Evolutionary conservation across 73 alveolate genomes (phyloP).

Genomic region (Stentor coeruleus): DNA sequence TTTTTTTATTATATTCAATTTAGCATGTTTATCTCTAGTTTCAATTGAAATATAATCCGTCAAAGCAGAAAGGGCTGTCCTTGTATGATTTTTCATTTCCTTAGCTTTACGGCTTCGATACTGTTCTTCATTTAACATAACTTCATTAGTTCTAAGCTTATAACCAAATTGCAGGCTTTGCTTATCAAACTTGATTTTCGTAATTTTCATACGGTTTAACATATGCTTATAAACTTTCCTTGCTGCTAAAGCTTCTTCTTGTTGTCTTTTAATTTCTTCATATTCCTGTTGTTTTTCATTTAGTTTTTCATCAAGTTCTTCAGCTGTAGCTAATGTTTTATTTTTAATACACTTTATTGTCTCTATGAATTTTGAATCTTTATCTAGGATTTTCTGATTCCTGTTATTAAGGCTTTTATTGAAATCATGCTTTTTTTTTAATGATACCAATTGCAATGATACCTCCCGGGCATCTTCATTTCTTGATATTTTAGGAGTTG

Average conservation of each 20-base stretch:
- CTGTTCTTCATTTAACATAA: neutral
- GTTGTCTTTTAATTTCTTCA: neutral
- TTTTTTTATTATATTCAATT: neutral
- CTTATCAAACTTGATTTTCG: neutral
- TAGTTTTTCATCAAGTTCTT: neutral
- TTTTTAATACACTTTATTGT: neutral
- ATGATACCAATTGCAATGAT: neutral
- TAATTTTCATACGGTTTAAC: neutral
- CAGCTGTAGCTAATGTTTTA: neutral
- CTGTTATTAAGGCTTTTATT: neutral
- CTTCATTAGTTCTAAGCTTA: neutral
- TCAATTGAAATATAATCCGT: neutral
- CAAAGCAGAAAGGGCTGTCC: neutral
- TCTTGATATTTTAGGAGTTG: neutral
- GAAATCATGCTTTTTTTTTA: neutral
- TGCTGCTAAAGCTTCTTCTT: neutral
- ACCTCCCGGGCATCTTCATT: neutral
- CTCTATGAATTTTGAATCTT: neutral
- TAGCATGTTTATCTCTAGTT: neutral
- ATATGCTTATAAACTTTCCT: slow-evolving; percentile 4
- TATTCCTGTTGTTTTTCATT: neutral
- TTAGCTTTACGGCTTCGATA: neutral
- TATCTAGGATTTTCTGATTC: neutral
- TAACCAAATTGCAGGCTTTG: neutral
- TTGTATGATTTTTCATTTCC: neutral